Evolutionary conservation across 352 stramenopile genomes (phyloP), one percentile per base, ranked within the genome.

Genomic region (Elongisporangium prolatum): DNA sequence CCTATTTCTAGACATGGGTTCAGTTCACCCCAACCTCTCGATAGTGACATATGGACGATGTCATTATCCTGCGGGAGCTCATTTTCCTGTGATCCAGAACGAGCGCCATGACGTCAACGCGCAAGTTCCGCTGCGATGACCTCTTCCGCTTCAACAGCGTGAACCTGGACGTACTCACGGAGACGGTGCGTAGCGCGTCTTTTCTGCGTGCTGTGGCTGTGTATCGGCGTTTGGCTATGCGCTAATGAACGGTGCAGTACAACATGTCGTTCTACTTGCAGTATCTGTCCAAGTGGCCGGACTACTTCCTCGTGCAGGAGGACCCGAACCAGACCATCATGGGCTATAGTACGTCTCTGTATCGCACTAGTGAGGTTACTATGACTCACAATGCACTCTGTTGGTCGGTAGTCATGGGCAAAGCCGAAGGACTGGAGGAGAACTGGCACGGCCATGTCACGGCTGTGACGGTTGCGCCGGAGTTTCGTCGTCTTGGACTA

Each of bases 81-180:
- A 8, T 2, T 13, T 34, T 40, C 28, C 28, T 40, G 28, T 40
- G 28, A 40, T 40, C 28, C 28, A 40, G n/a, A 51, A 13, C 24
- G 18, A 21, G n/a, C 40, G 50, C 13, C 57, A 98, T 98, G 96
- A 98, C 96, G 22, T 98, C 96, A 28, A 92, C 97, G 54, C 75
- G 97, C 57, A 95, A 93, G 63, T 98, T 99, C 70, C 77, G 82
- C 60, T 98, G 97, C 80, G 87, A 98, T 52, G 97, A 99, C 75
- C 78, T 99, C 56, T 97, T 99, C 61, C 88, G 89, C 54, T 99
- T 99, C 78, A 99, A 99, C 73, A 98, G 98, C 54, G 91, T 99
- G 61, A 99, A 99, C 70, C 81, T 99, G 49, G 96, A 99, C 70
- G 82, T 97, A 56, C 78, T 98, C 18, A 99, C 95, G 37, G 93